phyloP scores from a whole-genome alignment of 306 rosid genomes.

The Quercus ilex region DNA sequence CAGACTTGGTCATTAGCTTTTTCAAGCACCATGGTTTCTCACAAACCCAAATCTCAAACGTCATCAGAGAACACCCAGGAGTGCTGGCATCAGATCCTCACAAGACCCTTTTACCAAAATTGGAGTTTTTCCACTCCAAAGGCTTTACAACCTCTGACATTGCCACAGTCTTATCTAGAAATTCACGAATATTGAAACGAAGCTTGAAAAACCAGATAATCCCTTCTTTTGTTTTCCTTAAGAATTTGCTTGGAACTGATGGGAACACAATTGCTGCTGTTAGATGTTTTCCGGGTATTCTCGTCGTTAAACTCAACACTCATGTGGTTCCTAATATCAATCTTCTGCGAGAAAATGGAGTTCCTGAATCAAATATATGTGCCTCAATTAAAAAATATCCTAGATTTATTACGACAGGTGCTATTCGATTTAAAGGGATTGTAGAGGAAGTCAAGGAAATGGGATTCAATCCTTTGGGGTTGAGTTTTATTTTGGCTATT shows the following conservation, averaged over 20 bases:
- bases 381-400: too few relatives aligned
- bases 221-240: too few relatives aligned
- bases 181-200: too few relatives aligned
- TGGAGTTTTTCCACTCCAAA: constrained; percentile 8
- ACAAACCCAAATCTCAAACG: background rate
- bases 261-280: too few relatives aligned
- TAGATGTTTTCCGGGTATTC: too few relatives aligned
- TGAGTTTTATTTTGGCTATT: constrained; percentile 26
- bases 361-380: background rate
- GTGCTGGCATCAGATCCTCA: background rate
- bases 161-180: too few relatives aligned
- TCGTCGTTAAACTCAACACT: too few relatives aligned
- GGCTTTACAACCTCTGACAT: too few relatives aligned
- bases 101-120: background rate
- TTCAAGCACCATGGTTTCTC: background rate
- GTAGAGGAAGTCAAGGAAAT: constrained; percentile 30
- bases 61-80: background rate
- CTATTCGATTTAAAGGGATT: background rate
- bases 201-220: too few relatives aligned
- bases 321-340: background rate
- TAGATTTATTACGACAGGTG: too few relatives aligned
- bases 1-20: background rate
- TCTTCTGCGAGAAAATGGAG: background rate
- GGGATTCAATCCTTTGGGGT: constrained; percentile 31
- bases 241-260: too few relatives aligned